A percentile compares a stretch with the other conserved stretches of the same genome.
Evolutionary conservation across 2,329 filamentous ascomycete genomes (phyloP).

Genomic region (Alternaria infectoria): DNA sequence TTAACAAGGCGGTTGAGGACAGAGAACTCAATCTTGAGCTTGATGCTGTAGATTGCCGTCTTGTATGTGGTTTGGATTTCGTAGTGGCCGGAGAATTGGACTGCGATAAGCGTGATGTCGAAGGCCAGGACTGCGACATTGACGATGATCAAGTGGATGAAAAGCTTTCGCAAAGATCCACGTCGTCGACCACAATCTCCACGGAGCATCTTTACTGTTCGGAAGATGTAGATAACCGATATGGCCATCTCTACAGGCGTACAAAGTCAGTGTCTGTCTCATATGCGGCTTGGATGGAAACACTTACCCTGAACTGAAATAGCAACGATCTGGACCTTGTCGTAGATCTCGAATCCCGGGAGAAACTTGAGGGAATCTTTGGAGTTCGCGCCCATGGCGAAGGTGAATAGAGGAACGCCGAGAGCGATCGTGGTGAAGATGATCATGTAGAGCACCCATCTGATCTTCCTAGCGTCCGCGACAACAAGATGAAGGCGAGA

Average conservation of each 20-base stretch:
- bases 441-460: constrained; percentile 62
- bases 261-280: neutral
- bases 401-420: constrained; percentile 47
- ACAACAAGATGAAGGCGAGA: constrained; percentile 65
- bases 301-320: constrained; percentile 37
- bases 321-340: constrained; percentile 46
- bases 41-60: constrained; percentile 50
- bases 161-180: constrained; percentile 6
- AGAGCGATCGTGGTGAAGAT: constrained; percentile 56
- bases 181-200: constrained; percentile 7
- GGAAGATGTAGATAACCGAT: constrained; percentile 22
- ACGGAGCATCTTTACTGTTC: constrained; percentile 12
- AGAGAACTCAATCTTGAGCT: constrained; percentile 60
- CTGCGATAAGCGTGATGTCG: constrained; percentile 47
- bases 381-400: constrained; percentile 59
- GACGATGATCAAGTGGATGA: constrained; percentile 40
- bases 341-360: constrained; percentile 41
- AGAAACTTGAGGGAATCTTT: constrained; percentile 34
- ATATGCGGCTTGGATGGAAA: neutral
- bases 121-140: constrained; percentile 48
- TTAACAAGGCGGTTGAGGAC: constrained; percentile 51
- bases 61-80: constrained; percentile 49
- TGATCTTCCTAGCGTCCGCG: constrained; percentile 44
- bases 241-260: constrained; percentile 27
- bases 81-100: constrained; percentile 48